Evolutionary conservation across 352 stramenopile genomes (phyloP).

Genomic region (Phytophthora sp.): DNA sequence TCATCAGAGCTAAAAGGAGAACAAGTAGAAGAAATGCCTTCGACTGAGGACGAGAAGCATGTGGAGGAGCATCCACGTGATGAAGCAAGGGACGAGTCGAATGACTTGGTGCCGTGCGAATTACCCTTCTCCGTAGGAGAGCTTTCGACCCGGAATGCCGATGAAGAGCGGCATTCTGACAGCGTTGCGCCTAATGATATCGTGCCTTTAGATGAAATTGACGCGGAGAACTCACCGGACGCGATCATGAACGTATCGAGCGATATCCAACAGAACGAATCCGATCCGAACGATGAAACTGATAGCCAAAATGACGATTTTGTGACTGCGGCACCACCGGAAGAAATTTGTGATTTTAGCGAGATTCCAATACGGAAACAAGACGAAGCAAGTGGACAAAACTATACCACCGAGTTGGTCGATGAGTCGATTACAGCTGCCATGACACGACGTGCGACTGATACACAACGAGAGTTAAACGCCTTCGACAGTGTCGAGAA

Average conservation of each 20-base stretch:
- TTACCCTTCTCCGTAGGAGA: constrained; percentile 1
- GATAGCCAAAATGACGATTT: not conserved
- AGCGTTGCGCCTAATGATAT: constrained; percentile 1
- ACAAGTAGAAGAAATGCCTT: not conserved
- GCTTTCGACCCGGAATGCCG: not conserved
- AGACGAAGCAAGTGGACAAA: not conserved
- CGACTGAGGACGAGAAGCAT: constrained; percentile 1
- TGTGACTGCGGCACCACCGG: not conserved
- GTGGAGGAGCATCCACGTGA: not conserved
- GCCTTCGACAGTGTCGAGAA: not conserved
- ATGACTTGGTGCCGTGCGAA: constrained; percentile 18
- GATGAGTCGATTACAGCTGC: not conserved
- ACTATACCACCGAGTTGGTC: not conserved
- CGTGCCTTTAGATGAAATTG: constrained; percentile 8
- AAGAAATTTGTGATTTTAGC: not conserved
- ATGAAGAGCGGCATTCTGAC: constrained; percentile 16
- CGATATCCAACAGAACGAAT: not conserved
- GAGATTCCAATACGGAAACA: not conserved
- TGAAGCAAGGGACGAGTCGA: not conserved
- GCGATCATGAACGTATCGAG: not conserved
- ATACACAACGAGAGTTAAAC: not conserved
- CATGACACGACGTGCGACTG: not conserved
- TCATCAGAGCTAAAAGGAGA: not conserved
- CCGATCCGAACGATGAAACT: not conserved
- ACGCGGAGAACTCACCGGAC: not conserved